Evolutionary conservation across 164 flowering plant species (phyloP).

Genomic region (Macadamia tetraphylla): DNA sequence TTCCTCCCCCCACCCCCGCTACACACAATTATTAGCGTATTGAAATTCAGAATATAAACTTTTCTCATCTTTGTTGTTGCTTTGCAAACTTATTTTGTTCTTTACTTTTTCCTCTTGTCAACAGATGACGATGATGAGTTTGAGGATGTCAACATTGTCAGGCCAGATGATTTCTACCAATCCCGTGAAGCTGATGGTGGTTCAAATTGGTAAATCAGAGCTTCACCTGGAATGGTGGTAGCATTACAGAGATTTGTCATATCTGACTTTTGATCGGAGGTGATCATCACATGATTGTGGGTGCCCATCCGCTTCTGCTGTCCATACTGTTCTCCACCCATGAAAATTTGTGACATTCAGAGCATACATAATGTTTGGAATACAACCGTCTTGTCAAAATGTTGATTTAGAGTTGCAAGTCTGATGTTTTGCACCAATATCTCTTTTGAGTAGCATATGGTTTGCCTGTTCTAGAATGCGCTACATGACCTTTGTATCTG

Average conservation of each 20-base stretch:
- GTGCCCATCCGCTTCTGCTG: background rate
- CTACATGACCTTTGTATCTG: too few species aligned
- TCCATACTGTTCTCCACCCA: background rate
- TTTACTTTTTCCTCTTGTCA: constrained; percentile 9
- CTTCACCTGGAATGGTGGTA: background rate
- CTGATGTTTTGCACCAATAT: too few species aligned
- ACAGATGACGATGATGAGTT: constrained; percentile 81
- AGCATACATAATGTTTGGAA: too few species aligned
- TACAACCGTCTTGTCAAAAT: too few species aligned
- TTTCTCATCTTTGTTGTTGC: background rate
- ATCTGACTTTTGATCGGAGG: background rate
- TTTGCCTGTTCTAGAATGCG: too few species aligned
- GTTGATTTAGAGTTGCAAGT: too few species aligned
- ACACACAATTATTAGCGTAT: background rate
- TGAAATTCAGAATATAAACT: background rate
- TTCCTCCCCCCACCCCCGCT: too few species aligned
- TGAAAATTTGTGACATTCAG: background rate
- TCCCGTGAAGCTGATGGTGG: constrained; percentile 55
- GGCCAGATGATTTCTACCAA: constrained; percentile 56
- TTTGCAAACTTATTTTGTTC: background rate
- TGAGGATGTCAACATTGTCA: constrained; percentile 73
- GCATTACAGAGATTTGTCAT: background rate
- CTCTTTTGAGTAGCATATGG: too few species aligned
- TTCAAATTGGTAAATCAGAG: constrained; percentile 26
- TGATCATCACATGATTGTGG: background rate